Percentiles rank a stretch among this genome's conserved stretches.
Conservation (phyloP, 768 basidiomycete species). For the Leccinum subgranulosum region DNA sequence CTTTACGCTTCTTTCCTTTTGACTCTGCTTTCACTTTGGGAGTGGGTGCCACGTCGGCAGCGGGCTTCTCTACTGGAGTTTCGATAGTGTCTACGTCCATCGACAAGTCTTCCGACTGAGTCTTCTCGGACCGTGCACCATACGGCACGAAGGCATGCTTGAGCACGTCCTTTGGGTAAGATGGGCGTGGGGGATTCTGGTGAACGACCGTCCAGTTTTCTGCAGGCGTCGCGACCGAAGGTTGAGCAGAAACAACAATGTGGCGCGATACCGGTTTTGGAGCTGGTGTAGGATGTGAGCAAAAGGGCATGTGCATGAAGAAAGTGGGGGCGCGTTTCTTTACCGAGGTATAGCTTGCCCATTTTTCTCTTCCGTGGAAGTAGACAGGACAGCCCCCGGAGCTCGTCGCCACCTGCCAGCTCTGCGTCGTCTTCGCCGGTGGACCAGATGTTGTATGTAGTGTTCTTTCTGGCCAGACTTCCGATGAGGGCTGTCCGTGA, state of each 20-base stretch:
- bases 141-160: slow-evolving; percentile 64
- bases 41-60: background rate
- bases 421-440: slow-evolving; percentile 40
- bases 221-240: slow-evolving; percentile 28
- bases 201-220: slow-evolving; percentile 21
- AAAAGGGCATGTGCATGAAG: slow-evolving; percentile 12
- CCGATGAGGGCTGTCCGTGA: slow-evolving; percentile 41
- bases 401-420: slow-evolving; percentile 57
- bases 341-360: slow-evolving; percentile 59
- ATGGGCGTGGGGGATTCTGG: slow-evolving; percentile 38
- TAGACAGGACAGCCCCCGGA: slow-evolving; percentile 57
- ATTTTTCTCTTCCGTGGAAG: slow-evolving; percentile 61
- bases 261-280: slow-evolving; percentile 58
- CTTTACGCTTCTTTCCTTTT: slow-evolving; percentile 45
- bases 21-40: slow-evolving; percentile 8
- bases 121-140: slow-evolving; percentile 41
- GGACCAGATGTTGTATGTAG: slow-evolving; percentile 67
- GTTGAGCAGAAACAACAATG: slow-evolving; percentile 54
- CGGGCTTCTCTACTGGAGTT: slow-evolving; percentile 19
- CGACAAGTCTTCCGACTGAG: slow-evolving; percentile 3
- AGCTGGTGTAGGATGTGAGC: slow-evolving; percentile 42
- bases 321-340: slow-evolving; percentile 1
- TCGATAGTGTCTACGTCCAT: slow-evolving; percentile 27
- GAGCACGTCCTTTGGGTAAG: slow-evolving; percentile 46
- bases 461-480: slow-evolving; percentile 48